Base-by-base conservation (phyloP, 306 rosid species). In the Acmispon strigosus region DNA sequence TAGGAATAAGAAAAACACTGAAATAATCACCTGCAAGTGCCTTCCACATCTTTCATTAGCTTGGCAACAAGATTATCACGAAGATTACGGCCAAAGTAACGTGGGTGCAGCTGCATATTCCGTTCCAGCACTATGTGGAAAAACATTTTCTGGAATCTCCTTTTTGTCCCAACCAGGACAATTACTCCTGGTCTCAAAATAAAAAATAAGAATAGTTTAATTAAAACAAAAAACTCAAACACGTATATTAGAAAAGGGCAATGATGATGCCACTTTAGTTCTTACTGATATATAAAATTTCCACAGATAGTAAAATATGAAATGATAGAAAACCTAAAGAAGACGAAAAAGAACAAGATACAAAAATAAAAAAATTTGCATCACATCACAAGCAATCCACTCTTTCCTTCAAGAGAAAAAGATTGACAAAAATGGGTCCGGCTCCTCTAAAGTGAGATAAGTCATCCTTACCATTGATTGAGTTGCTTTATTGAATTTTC, bases 41-140 rank as follows among this genome's bases (percentile, higher is more conserved):
- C 97, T 79, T 94, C 98, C 1, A 94, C 97, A 76, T 90, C 98
- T 84, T 94, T 94, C 97, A 90, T 94, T 12, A 94, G 96, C 90
- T 94, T 94, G 79, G 94, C 50, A 18, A 90, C 88, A 17, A 94
- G 81, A 76, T 90, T 88, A 7, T 94, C 98, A 0, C 96, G 97
- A 55, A 94, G 90, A 74, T 79, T 90, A 34, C 97, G 98, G 0
- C 96, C 97, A 43, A 94, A 94, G 81, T 94, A 90, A 27, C 97
- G 97, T 1, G 98, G 98, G 32, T 94, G 98, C 29, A 94, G 87
- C 79, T 94, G 97, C 95, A 94, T 94, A 68, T 94, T 91, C 72
- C 98, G 86, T 84, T 94, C 97, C 82, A 94, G 56, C 10, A 90
- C 96, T 50, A 94, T 90, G 77, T 94, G 98, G 83, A 94, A 94